Conservation (phyloP, 176 grass and related monocot genomes). For the Cocos nucifera region DNA sequence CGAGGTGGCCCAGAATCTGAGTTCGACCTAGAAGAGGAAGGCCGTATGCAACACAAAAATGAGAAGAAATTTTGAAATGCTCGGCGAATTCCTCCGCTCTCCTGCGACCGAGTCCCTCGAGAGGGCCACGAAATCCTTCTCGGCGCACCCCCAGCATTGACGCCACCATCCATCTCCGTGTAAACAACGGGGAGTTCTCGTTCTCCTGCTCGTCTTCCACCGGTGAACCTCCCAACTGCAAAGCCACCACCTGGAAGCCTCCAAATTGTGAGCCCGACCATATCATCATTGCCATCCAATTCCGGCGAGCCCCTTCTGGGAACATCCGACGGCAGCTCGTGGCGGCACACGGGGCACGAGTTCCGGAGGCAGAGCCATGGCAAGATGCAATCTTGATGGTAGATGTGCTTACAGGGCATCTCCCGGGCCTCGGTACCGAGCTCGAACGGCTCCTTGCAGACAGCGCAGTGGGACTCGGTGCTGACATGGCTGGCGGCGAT, state of each 20-base stretch:
- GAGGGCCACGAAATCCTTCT: constrained; percentile 80
- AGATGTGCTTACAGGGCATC: constrained; percentile 94
- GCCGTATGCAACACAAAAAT: neutral
- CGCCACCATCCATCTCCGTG: constrained; percentile 87
- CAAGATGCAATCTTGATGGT: constrained; percentile 92
- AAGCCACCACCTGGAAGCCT: constrained; percentile 85
- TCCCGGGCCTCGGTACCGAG: constrained; percentile 52
- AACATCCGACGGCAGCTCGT: constrained; percentile 70
- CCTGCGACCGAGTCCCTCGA: constrained; percentile 40
- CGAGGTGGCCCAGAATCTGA: neutral
- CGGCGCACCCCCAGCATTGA: constrained; percentile 48
- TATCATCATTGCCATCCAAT: constrained; percentile 30
- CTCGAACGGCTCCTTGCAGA: constrained; percentile 90
- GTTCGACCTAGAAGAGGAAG: neutral
- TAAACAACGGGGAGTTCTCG: constrained; percentile 83
- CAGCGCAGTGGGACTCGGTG: constrained; percentile 61
- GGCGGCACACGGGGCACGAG: constrained; percentile 80
- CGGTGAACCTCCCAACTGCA: constrained; percentile 65
- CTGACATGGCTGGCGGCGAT: constrained; percentile 36
- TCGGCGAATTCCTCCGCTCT: constrained; percentile 36
- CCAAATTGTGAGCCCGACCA: constrained; percentile 85
- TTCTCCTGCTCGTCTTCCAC: constrained; percentile 60
- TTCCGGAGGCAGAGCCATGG: constrained; percentile 86
- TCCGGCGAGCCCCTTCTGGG: neutral
- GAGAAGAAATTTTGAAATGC: constrained; percentile 39